Conservation (phyloP, 148 eudicot species). For the Beta vulgaris region DNA sequence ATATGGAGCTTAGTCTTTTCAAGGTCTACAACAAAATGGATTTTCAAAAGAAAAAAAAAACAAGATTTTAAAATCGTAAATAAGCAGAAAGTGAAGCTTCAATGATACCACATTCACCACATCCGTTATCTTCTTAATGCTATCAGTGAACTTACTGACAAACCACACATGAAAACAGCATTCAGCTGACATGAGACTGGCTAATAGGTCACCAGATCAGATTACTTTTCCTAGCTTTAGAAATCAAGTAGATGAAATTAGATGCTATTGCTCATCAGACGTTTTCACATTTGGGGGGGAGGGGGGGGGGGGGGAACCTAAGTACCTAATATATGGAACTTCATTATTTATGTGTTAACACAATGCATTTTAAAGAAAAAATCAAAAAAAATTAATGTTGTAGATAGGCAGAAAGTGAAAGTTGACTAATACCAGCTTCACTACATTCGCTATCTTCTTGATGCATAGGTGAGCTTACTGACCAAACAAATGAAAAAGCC, state of each 20-base stretch:
- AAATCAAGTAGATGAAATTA: neutral
- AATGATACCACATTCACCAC: too few relatives aligned
- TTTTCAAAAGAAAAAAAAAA: neutral
- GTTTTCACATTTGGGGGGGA: neutral
- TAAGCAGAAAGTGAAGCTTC: too few relatives aligned
- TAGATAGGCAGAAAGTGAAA: too few relatives aligned
- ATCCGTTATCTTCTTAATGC: too few relatives aligned
- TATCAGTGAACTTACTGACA: too few relatives aligned
- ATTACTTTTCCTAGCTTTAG: neutral
- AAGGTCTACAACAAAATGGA: neutral
- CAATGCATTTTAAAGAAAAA: neutral
- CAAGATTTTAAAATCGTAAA: too few relatives aligned
- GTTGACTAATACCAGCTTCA: too few relatives aligned
- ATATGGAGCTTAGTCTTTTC: neutral
- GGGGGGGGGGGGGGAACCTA: too few relatives aligned
- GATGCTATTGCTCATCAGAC: neutral
- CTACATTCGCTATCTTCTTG: too few relatives aligned
- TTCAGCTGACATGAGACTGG: slow-evolving; percentile 37
- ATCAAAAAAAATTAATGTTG: too few relatives aligned
- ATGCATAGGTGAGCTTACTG: too few relatives aligned
- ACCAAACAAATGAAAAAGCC: slow-evolving; percentile 47
- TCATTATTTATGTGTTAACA: neutral
- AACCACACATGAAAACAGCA: slow-evolving; percentile 43
- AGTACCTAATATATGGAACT: neutral
- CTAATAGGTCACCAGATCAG: slow-evolving; percentile 49